Evolutionary conservation across 2,329 filamentous ascomycete species (phyloP).

Genomic region (Ophiostoma fasciatum): DNA sequence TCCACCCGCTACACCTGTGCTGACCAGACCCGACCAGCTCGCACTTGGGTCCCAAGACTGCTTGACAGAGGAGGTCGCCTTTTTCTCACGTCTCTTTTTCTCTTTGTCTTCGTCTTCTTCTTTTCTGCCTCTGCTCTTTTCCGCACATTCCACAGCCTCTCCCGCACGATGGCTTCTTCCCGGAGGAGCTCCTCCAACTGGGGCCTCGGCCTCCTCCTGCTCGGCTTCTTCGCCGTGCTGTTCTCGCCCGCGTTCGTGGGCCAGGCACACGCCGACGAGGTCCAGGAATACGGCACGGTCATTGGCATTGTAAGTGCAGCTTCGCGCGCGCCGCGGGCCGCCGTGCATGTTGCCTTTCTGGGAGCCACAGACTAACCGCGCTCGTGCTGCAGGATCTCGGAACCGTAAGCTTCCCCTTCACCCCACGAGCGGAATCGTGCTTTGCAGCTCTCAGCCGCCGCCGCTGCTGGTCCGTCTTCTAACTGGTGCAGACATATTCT

Average conservation of each 20-base stretch:
- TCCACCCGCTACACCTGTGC: too few relatives aligned
- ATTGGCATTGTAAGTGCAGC: slow-evolving; percentile 67
- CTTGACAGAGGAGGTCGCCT: background rate
- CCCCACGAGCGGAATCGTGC: too few relatives aligned
- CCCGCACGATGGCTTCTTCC: slow-evolving; percentile 11
- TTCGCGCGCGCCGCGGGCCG: too few relatives aligned
- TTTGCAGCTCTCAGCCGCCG: background rate
- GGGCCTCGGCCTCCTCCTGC: slow-evolving; percentile 63
- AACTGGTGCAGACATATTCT: slow-evolving; percentile 45
- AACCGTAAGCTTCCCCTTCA: too few relatives aligned
- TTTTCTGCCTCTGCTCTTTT: background rate
- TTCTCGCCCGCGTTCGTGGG: slow-evolving; percentile 78
- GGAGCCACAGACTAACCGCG: too few relatives aligned
- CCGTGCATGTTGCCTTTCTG: too few relatives aligned
- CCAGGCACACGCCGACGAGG: slow-evolving; percentile 57
- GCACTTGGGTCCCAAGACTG: too few relatives aligned
- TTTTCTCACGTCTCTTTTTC: background rate
- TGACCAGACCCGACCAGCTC: too few relatives aligned
- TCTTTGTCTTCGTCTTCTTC: slow-evolving; percentile 6
- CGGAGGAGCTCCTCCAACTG: slow-evolving; percentile 10
- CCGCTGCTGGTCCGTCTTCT: too few relatives aligned
- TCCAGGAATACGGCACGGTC: slow-evolving; percentile 71
- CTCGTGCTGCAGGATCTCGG: slow-evolving; percentile 45
- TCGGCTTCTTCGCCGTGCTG: slow-evolving; percentile 84
- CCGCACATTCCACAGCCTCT: background rate